phyloP scores from a whole-genome alignment of 495 filamentous ascomycete species.

The Aspergillus ellipticus region DNA sequence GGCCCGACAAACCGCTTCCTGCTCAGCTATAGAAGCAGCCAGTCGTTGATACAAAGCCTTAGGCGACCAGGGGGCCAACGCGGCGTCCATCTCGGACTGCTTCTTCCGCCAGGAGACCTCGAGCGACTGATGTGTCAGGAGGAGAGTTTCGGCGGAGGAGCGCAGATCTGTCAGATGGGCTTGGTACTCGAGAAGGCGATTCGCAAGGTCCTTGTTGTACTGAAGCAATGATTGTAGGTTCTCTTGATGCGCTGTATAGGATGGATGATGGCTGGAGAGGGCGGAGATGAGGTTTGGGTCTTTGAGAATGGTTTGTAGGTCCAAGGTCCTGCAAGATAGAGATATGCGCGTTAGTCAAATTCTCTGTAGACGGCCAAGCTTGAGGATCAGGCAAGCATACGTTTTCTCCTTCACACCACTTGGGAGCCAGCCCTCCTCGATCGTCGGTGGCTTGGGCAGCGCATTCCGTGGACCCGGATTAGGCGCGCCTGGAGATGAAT shows the following conservation, averaged over 20 bases:
- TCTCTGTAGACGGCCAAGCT: neutral
- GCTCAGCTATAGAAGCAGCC: slow-evolving; percentile 69
- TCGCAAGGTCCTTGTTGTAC: slow-evolving; percentile 61
- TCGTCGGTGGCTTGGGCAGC: slow-evolving; percentile 33
- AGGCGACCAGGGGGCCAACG: slow-evolving; percentile 78
- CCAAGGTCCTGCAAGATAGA: slow-evolving; percentile 40
- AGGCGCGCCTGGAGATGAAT: slow-evolving; percentile 13
- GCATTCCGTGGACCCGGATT: slow-evolving; percentile 10
- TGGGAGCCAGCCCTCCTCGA: slow-evolving; percentile 63
- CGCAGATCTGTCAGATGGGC: slow-evolving; percentile 60
- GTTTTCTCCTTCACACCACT: slow-evolving; percentile 69
- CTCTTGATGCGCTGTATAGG: slow-evolving; percentile 46
- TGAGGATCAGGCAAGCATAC: slow-evolving; percentile 36
- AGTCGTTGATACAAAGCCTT: slow-evolving; percentile 78
- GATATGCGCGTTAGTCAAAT: slow-evolving; percentile 30
- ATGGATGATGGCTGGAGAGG: slow-evolving; percentile 59
- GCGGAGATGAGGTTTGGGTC: slow-evolving; percentile 57
- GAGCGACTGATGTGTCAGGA: slow-evolving; percentile 77
- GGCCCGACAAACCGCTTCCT: slow-evolving; percentile 74
- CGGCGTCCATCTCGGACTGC: slow-evolving; percentile 81
- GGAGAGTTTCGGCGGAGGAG: slow-evolving; percentile 66
- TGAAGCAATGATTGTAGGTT: slow-evolving; percentile 56
- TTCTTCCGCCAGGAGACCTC: slow-evolving; percentile 89
- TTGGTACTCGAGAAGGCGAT: slow-evolving; percentile 64
- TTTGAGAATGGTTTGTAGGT: slow-evolving; percentile 64